These are phyloP conservation scores for Penicillium glabrum DNA, from an alignment of 2,329 filamentous ascomycete species.

Conservation along the genomic window DNA sequence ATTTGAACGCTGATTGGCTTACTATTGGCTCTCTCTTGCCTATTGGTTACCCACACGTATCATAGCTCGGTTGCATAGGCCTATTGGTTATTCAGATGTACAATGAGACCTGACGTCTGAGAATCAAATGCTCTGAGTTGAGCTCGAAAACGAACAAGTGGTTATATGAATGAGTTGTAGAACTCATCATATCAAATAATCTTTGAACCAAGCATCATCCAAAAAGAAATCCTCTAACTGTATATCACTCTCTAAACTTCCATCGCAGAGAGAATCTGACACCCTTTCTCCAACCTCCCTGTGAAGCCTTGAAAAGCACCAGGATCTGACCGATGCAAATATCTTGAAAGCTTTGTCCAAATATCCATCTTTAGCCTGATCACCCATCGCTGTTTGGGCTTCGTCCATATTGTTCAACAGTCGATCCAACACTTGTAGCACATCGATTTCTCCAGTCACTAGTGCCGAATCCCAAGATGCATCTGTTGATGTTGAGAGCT, in stretches of 20 bases:
- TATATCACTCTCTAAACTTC: background rate
- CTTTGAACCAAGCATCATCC: background rate
- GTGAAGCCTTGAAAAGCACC: conserved; percentile 1
- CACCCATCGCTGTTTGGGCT: background rate
- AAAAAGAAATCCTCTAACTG: background rate
- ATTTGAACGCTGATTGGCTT: background rate
- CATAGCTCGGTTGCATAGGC: background rate
- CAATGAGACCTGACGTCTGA: background rate
- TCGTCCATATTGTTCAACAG: conserved; percentile 3
- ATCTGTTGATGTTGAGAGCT: conserved; percentile 3
- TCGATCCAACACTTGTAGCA: conserved; percentile 5
- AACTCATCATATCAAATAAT: background rate
- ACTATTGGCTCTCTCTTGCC: background rate
- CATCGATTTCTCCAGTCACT: background rate
- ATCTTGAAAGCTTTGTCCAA: conserved; percentile 1
- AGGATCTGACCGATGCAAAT: background rate
- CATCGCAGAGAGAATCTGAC: background rate
- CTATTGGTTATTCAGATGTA: background rate
- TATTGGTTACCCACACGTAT: background rate
- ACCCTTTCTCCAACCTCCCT: background rate
- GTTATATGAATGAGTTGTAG: too few species aligned
- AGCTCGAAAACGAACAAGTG: too few species aligned
- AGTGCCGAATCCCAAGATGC: conserved; percentile 2
- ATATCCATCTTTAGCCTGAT: background rate
- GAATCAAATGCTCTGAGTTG: too few species aligned